Evolutionary conservation across 306 rosid species (phyloP).

Genomic region (Casuarina cunninghamiana): DNA sequence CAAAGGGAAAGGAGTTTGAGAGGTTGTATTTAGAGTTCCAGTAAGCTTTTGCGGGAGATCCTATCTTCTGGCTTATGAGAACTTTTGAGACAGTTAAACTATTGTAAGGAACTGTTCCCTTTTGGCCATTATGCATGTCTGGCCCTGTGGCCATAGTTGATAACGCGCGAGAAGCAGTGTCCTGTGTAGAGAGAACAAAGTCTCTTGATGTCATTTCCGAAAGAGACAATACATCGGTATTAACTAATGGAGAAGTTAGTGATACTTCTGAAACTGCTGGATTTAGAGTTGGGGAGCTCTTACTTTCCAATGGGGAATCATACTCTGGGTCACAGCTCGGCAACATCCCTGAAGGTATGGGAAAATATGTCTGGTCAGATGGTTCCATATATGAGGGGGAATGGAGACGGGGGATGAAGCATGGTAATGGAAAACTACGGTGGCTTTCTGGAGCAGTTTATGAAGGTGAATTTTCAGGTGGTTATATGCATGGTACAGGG

Average conservation of each 20-base stretch:
- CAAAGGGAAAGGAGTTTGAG: slow-evolving; percentile 38
- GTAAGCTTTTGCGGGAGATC: slow-evolving; percentile 35
- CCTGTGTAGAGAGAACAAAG: slow-evolving; percentile 71
- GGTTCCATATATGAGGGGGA: slow-evolving; percentile 89
- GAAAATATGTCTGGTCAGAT: slow-evolving; percentile 87
- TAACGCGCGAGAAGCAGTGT: slow-evolving; percentile 52
- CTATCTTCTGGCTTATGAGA: slow-evolving; percentile 47
- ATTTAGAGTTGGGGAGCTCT: slow-evolving; percentile 70
- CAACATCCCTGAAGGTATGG: slow-evolving; percentile 76
- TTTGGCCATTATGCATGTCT: slow-evolving; percentile 93
- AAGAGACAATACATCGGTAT: slow-evolving; percentile 34
- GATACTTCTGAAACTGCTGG: slow-evolving; percentile 59
- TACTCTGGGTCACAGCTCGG: slow-evolving; percentile 82
- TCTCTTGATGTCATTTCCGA: slow-evolving; percentile 63
- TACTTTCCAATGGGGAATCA: slow-evolving; percentile 67
- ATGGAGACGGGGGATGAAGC: slow-evolving; percentile 98
- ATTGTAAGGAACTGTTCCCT: slow-evolving; percentile 45
- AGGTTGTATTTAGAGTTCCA: slow-evolving; percentile 26
- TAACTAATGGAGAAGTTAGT: slow-evolving; percentile 51
- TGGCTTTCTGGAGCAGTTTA: slow-evolving; percentile 77
- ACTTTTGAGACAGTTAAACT: slow-evolving; percentile 32
- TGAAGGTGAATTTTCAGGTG: slow-evolving; percentile 92
- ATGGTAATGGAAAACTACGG: slow-evolving; percentile 67
- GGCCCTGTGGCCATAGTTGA: slow-evolving; percentile 78
- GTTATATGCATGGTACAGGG: slow-evolving; percentile 89